These are phyloP conservation scores for Incumbomyces delicatus DNA, from an alignment of 2,329 filamentous ascomycete species.

Conservation along the genomic window DNA sequence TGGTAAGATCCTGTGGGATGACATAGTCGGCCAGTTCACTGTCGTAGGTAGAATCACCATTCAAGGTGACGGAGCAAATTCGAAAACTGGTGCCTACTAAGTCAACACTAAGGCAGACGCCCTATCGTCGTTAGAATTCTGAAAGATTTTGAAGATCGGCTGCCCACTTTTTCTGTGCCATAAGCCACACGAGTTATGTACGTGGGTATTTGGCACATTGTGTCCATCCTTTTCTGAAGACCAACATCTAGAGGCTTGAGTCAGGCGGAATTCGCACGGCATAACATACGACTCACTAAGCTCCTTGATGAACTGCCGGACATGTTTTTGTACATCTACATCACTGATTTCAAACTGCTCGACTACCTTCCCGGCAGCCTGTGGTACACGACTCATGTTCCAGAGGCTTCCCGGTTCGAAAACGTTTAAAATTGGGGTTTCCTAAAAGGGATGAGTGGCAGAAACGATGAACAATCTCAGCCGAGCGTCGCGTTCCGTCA, in stretches of 20 bases:
- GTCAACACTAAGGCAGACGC: neutral
- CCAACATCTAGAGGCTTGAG: neutral
- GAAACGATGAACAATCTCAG: too few species aligned
- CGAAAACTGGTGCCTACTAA: neutral
- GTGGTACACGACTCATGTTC: too few species aligned
- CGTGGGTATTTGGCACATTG: neutral
- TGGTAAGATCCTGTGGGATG: neutral
- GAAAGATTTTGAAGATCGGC: too few species aligned
- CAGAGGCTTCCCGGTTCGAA: too few species aligned
- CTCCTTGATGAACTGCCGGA: neutral
- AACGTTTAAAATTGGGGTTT: too few species aligned
- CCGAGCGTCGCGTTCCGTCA: too few species aligned
- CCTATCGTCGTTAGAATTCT: neutral
- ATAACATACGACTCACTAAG: neutral
- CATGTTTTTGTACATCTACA: neutral
- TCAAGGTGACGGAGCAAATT: neutral
- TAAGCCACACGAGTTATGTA: constrained; percentile 1
- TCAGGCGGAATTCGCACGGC: too few species aligned
- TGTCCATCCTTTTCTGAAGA: neutral
- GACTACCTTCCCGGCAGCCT: neutral
- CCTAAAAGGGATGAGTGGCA: too few species aligned
- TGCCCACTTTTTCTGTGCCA: neutral
- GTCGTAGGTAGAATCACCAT: constrained; percentile 1
- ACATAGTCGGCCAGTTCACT: neutral
- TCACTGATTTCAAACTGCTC: neutral